A percentile compares a stretch with the other conserved stretches of the same genome.
These are phyloP conservation scores for Ceratobasidium sp. DNA, from an alignment of 1,284 basidiomycete genomes.

Conservation along the genomic window DNA sequence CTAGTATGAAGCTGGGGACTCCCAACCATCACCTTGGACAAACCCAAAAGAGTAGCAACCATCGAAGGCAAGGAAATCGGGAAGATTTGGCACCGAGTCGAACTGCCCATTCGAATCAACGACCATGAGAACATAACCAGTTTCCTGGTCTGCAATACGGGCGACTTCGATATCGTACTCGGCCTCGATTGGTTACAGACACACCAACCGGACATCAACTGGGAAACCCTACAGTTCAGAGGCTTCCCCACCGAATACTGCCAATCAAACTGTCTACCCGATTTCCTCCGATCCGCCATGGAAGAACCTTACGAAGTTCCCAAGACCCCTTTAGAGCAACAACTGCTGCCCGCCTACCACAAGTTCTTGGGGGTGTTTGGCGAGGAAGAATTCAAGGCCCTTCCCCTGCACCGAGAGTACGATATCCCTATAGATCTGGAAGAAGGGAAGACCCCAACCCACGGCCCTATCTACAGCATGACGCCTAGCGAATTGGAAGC, in stretches of 20 bases:
- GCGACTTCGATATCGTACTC: background rate
- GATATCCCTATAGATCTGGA: too few relatives aligned
- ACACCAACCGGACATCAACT: background rate
- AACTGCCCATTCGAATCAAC: background rate
- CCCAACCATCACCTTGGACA: background rate
- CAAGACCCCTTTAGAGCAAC: background rate
- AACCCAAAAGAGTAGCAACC: background rate
- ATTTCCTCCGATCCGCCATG: background rate
- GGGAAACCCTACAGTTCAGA: background rate
- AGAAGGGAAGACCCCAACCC: too few relatives aligned
- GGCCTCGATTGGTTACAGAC: background rate
- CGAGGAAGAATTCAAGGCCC: background rate
- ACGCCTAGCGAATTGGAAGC: conserved; percentile 1
- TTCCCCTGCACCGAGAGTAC: background rate
- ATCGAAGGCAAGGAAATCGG: conserved; percentile 2
- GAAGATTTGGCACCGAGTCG: conserved; percentile 7
- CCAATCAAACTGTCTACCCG: background rate
- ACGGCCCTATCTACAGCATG: conserved; percentile 9
- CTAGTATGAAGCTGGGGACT: background rate
- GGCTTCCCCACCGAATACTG: background rate
- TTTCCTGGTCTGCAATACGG: background rate
- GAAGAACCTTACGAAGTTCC: background rate
- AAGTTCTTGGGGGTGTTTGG: conserved; percentile 3
- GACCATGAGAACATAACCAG: background rate
- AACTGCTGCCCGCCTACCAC: background rate